These are phyloP conservation scores for Penicillium sp. DNA, from an alignment of 2,329 filamentous ascomycete species.

Conservation along the genomic window DNA sequence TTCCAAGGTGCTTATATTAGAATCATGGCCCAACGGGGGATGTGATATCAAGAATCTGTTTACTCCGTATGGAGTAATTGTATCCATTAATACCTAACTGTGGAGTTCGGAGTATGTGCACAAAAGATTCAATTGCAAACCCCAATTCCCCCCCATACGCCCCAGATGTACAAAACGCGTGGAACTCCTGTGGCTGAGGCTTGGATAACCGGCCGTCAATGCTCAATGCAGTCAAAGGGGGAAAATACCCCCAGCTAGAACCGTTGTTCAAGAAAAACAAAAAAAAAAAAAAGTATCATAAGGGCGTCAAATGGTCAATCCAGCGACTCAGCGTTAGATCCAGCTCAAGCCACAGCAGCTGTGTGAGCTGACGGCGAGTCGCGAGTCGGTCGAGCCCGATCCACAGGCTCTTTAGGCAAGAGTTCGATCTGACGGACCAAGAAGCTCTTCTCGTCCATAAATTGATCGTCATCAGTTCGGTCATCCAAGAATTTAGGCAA, in stretches of 20 bases:
- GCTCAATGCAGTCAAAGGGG: conserved; percentile 17
- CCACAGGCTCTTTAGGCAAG: conserved; percentile 43
- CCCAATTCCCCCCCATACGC: conserved; percentile 4
- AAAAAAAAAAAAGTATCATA: conserved; percentile 6
- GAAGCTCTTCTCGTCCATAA: conserved; percentile 96
- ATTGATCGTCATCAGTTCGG: conserved; percentile 94
- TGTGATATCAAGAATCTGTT: not conserved
- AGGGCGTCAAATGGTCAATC: conserved; percentile 10
- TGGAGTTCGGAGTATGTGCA: not conserved
- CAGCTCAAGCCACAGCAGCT: conserved; percentile 27
- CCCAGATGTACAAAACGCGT: conserved; percentile 10
- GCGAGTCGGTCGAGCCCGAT: conserved; percentile 30
- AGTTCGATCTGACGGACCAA: conserved; percentile 85
- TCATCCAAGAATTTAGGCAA: conserved; percentile 90
- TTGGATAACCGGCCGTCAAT: conserved; percentile 2
- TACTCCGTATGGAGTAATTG: too few relatives aligned
- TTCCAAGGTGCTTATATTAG: conserved; percentile 17
- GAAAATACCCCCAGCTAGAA: conserved; percentile 8
- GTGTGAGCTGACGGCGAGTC: conserved; percentile 29
- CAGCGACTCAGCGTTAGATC: conserved; percentile 13
- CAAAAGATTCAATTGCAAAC: not conserved
- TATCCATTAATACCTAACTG: not conserved
- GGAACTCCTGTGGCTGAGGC: conserved; percentile 20
- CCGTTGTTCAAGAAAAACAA: not conserved
- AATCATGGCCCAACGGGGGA: conserved; percentile 7